Conservation (phyloP, 2,329 filamentous ascomycete species). For the Alternaria angustiovoidea region DNA sequence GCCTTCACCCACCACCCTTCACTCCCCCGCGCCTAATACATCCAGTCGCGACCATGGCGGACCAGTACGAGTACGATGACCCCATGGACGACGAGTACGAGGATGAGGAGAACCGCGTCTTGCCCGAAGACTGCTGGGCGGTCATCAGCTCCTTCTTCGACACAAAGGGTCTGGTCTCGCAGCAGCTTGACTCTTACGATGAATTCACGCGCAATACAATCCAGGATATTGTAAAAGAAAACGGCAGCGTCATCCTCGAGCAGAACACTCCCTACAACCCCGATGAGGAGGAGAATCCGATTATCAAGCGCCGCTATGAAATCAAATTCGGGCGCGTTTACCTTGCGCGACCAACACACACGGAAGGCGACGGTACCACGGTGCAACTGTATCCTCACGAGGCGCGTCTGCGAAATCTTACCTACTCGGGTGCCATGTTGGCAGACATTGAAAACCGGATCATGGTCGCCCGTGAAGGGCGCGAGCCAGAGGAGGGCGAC, state of each 20-base stretch:
- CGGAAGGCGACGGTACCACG: slow-evolving; percentile 89
- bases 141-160: slow-evolving; percentile 98
- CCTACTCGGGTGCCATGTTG: slow-evolving; percentile 91
- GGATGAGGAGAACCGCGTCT: slow-evolving; percentile 74
- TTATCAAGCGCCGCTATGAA: slow-evolving; percentile 90
- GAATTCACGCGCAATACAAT: slow-evolving; percentile 95
- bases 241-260: slow-evolving; percentile 89
- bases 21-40: slow-evolving; percentile 8
- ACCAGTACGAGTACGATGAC: slow-evolving; percentile 29
- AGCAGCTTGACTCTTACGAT: slow-evolving; percentile 98
- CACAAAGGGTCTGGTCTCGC: slow-evolving; percentile 91
- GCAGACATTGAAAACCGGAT: slow-evolving; percentile 87
- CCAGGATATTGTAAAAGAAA: slow-evolving; percentile 92
- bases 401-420: slow-evolving; percentile 92
- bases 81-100: slow-evolving; percentile 61
- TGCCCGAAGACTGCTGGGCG: slow-evolving; percentile 97
- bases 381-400: slow-evolving; percentile 91
- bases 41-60: slow-evolving; percentile 57
- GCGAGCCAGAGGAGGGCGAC: slow-evolving; percentile 73
- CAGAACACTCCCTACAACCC: slow-evolving; percentile 82
- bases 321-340: slow-evolving; percentile 92
- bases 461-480: slow-evolving; percentile 78
- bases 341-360: slow-evolving; percentile 88
- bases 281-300: slow-evolving; percentile 72
- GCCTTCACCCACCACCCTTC: slow-evolving; percentile 15